phyloP scores from a whole-genome alignment of 1,284 basidiomycete species.

The Takashimella tepidaria region DNA sequence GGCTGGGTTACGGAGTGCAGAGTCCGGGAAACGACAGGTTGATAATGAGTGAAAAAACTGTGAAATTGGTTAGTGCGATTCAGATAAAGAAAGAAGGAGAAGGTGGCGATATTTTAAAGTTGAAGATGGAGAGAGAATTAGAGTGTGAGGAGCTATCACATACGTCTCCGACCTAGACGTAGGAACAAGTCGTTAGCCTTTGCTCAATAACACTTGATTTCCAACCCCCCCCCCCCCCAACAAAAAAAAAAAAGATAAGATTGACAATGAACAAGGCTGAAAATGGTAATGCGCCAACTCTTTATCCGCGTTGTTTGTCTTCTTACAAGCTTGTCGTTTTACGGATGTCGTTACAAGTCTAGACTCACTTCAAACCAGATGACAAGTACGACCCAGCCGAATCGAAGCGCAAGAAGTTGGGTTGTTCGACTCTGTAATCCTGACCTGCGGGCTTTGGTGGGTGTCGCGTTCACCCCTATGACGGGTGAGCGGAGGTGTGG shows the following conservation, averaged over 20 bases:
- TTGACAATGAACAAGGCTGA: too few relatives aligned
- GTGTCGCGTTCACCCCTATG: background rate
- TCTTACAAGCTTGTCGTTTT: background rate
- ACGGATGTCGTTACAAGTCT: constrained; percentile 17
- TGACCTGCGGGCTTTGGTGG: constrained; percentile 14
- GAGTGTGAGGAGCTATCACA: constrained; percentile 13
- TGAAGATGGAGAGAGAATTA: too few relatives aligned
- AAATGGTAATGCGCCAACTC: too few relatives aligned
- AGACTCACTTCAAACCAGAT: constrained; percentile 67
- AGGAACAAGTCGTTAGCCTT: background rate
- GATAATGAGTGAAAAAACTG: constrained; percentile 48
- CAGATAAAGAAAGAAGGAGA: too few relatives aligned
- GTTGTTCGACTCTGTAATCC: constrained; percentile 31
- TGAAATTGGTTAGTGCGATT: too few relatives aligned
- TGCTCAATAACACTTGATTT: too few relatives aligned
- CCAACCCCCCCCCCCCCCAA: too few relatives aligned
- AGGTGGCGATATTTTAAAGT: too few relatives aligned
- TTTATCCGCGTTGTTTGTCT: too few relatives aligned
- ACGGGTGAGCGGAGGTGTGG: background rate
- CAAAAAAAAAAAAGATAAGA: too few relatives aligned
- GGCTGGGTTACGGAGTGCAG: constrained; percentile 20
- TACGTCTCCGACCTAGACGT: constrained; percentile 38
- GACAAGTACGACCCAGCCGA: constrained; percentile 58
- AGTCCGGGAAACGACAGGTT: constrained; percentile 45
- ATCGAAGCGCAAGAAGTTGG: constrained; percentile 49